A percentile compares a stretch with the other conserved stretches of the same genome.
phyloP scores from a whole-genome alignment of 2,329 filamentous ascomycete species.

The Colletotrichum gigasporum region DNA sequence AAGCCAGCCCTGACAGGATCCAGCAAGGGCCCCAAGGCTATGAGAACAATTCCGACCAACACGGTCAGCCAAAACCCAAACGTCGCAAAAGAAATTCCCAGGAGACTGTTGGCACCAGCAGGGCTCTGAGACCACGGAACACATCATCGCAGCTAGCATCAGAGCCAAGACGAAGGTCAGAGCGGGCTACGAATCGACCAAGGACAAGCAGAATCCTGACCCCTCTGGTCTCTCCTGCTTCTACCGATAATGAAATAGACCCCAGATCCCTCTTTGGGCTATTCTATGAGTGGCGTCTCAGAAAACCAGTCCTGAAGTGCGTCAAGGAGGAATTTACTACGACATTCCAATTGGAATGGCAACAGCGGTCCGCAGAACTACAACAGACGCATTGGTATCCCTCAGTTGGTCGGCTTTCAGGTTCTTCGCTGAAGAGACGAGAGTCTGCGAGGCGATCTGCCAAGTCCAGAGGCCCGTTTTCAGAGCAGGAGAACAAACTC shows the following conservation, averaged over 20 bases:
- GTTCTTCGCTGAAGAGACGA: not conserved
- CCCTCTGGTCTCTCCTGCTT: not conserved
- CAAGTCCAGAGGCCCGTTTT: not conserved
- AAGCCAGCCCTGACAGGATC: not conserved
- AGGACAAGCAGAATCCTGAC: not conserved
- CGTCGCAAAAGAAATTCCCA: not conserved
- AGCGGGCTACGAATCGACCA: not conserved
- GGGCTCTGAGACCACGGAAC: not conserved
- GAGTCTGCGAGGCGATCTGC: not conserved
- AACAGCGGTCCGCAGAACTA: not conserved
- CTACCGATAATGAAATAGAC: not conserved
- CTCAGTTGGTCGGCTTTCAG: not conserved
- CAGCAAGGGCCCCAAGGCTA: not conserved
- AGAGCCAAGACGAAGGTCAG: not conserved
- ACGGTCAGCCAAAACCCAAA: not conserved
- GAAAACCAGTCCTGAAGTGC: not conserved
- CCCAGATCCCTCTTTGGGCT: not conserved
- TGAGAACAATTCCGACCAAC: not conserved
- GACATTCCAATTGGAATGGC: not conserved
- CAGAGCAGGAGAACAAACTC: not conserved
- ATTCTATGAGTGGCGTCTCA: not conserved
- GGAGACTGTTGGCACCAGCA: not conserved
- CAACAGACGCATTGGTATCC: not conserved
- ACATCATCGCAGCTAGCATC: not conserved
- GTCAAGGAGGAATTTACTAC: not conserved